Percentiles rank a stretch among this genome's conserved stretches.
phyloP scores from a whole-genome alignment of 257 asterid genomes.

The Coffea canephora region DNA sequence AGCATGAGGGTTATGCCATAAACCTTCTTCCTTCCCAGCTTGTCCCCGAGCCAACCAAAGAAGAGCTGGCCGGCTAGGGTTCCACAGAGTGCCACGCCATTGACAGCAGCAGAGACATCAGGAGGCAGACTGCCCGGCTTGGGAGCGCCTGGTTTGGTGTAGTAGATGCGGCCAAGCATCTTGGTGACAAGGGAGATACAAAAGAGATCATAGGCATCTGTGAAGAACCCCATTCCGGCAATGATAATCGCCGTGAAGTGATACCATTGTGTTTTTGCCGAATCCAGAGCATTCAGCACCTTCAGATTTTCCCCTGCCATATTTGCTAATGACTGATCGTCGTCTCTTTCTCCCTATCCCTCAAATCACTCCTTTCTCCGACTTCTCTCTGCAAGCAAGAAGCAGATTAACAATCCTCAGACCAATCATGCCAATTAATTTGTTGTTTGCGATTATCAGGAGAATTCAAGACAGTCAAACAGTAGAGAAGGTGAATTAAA shows the following conservation, averaged over 20 bases:
- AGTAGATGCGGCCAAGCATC: constrained; percentile 62
- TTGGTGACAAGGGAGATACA: constrained; percentile 66
- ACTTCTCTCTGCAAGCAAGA: not conserved
- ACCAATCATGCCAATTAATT: not conserved
- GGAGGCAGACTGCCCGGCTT: constrained; percentile 66
- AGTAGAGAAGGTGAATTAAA: too few relatives aligned
- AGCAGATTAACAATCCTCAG: not conserved
- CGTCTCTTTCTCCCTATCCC: constrained; percentile 5
- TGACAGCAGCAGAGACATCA: constrained; percentile 50
- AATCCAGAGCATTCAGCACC: constrained; percentile 51
- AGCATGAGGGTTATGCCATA: constrained; percentile 55
- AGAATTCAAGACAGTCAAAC: not conserved
- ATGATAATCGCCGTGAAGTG: constrained; percentile 59
- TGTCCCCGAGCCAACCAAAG: constrained; percentile 65
- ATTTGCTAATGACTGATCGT: not conserved
- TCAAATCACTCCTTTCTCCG: not conserved
- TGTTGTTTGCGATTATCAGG: not conserved
- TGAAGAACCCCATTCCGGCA: constrained; percentile 73
- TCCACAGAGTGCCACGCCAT: constrained; percentile 62
- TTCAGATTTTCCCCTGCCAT: constrained; percentile 40
- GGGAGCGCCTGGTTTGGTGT: constrained; percentile 39
- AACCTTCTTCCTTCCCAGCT: constrained; percentile 52
- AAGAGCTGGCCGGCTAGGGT: too few relatives aligned
- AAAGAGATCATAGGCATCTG: constrained; percentile 66
- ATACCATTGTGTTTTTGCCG: constrained; percentile 64